Evolutionary conservation across 1,284 basidiomycete species (phyloP).

Genomic region (Cystobasidiaceae sp.): DNA sequence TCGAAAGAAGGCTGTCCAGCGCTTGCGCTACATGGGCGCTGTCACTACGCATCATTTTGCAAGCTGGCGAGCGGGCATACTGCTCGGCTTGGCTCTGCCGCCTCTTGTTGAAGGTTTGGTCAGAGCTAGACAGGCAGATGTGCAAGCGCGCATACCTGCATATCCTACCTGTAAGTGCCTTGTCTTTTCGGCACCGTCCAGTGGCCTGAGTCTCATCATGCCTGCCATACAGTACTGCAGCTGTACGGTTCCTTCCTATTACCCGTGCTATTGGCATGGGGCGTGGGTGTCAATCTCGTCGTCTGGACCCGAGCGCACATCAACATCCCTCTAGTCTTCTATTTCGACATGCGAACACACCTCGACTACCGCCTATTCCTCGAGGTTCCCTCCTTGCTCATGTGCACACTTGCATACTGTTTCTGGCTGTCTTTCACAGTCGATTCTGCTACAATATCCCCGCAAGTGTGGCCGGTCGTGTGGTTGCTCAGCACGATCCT

Average conservation of each 20-base stretch:
- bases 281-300: constrained; percentile 72
- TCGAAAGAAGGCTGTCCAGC: constrained; percentile 66
- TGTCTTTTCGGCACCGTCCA: constrained; percentile 52
- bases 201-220: constrained; percentile 51
- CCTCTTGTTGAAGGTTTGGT: constrained; percentile 66
- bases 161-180: background rate
- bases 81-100: constrained; percentile 67
- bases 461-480: constrained; percentile 65
- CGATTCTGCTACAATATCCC: constrained; percentile 38
- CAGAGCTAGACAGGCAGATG: constrained; percentile 58
- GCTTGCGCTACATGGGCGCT: constrained; percentile 58
- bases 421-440: constrained; percentile 77
- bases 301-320: constrained; percentile 72
- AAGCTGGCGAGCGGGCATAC: constrained; percentile 59
- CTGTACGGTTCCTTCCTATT: constrained; percentile 71
- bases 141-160: constrained; percentile 56
- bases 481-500: constrained; percentile 66
- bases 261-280: constrained; percentile 67
- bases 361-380: constrained; percentile 77
- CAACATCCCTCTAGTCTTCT: constrained; percentile 90
- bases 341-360: constrained; percentile 66
- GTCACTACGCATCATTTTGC: constrained; percentile 62
- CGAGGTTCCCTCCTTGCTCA: constrained; percentile 71
- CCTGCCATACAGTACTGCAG: constrained; percentile 50
- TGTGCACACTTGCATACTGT: constrained; percentile 61